These are phyloP conservation scores for Neurospora discreta DNA, from an alignment of 495 filamentous ascomycete species.

Conservation along the genomic window DNA sequence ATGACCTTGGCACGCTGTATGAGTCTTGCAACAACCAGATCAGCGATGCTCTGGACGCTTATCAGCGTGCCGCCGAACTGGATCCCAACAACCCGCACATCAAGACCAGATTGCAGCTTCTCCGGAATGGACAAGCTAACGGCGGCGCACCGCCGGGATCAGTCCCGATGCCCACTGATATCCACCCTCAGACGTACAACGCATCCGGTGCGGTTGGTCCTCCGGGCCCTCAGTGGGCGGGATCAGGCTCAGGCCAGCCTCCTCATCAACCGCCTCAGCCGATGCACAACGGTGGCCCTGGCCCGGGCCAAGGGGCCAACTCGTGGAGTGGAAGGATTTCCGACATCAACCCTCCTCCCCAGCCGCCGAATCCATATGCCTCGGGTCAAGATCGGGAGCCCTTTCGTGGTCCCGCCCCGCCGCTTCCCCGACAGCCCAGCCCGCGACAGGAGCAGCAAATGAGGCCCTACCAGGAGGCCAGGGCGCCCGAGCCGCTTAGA, in stretches of 20 bases:
- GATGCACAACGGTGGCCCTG: slow-evolving; percentile 43
- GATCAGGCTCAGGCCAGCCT: slow-evolving; percentile 48
- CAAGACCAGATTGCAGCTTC: slow-evolving; percentile 82
- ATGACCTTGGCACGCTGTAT: slow-evolving; percentile 94
- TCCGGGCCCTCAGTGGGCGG: slow-evolving; percentile 80
- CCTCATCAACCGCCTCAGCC: slow-evolving; percentile 28
- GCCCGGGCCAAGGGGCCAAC: slow-evolving; percentile 52
- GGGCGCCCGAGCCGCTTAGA: slow-evolving; percentile 27
- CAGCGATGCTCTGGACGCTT: slow-evolving; percentile 89
- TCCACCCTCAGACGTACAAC: slow-evolving; percentile 70
- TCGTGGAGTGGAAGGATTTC: slow-evolving; percentile 69
- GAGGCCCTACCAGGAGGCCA: slow-evolving; percentile 64
- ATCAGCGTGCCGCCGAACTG: slow-evolving; percentile 86
- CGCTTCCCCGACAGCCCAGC: slow-evolving; percentile 54
- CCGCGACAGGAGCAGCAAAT: slow-evolving; percentile 61
- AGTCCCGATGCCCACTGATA: slow-evolving; percentile 39
- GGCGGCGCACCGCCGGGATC: slow-evolving; percentile 50
- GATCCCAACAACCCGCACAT: slow-evolving; percentile 92
- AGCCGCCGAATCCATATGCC: slow-evolving; percentile 69
- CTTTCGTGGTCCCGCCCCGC: slow-evolving; percentile 48
- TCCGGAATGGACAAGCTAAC: slow-evolving; percentile 65
- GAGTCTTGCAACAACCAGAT: slow-evolving; percentile 99
- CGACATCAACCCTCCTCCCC: slow-evolving; percentile 63
- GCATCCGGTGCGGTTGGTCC: slow-evolving; percentile 53
- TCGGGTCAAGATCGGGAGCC: slow-evolving; percentile 44